Evolutionary conservation across 768 basidiomycete species (phyloP).

Genomic region (Termitomyces sp.): DNA sequence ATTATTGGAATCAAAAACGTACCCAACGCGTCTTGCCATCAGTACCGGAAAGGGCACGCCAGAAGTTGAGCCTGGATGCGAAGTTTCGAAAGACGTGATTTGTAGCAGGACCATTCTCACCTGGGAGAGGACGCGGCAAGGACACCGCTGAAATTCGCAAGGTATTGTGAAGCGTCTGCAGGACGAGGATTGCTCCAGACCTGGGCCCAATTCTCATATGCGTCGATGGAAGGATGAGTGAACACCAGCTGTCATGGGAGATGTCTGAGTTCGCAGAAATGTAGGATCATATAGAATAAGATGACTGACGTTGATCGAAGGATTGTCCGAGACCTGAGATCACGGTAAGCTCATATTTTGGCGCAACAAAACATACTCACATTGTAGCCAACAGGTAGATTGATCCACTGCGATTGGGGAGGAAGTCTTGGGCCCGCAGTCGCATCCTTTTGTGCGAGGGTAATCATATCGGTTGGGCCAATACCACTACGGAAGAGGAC

Average conservation of each 20-base stretch:
- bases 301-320: conserved; percentile 50
- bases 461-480: conserved; percentile 54
- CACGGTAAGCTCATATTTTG: not conserved
- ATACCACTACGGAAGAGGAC: conserved; percentile 59
- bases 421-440: conserved; percentile 43
- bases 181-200: conserved; percentile 50
- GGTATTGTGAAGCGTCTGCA: conserved; percentile 53
- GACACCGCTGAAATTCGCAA: conserved; percentile 45
- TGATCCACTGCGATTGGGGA: conserved; percentile 43
- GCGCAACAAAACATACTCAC: conserved; percentile 18
- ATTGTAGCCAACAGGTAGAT: conserved; percentile 54
- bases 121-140: conserved; percentile 52
- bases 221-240: conserved; percentile 56
- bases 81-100: not conserved
- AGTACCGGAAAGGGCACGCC: conserved; percentile 43
- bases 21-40: conserved; percentile 47
- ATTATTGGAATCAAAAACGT: conserved; percentile 10
- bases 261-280: not conserved
- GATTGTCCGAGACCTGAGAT: conserved; percentile 48
- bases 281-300: not conserved
- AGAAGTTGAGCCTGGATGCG: conserved; percentile 48
- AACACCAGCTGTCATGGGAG: conserved; percentile 43
- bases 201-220: conserved; percentile 62
- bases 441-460: conserved; percentile 41
- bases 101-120: conserved; percentile 19